Base-by-base conservation (phyloP, 495 filamentous ascomycete genomes). In the Penicillium cosmopolitanum region DNA sequence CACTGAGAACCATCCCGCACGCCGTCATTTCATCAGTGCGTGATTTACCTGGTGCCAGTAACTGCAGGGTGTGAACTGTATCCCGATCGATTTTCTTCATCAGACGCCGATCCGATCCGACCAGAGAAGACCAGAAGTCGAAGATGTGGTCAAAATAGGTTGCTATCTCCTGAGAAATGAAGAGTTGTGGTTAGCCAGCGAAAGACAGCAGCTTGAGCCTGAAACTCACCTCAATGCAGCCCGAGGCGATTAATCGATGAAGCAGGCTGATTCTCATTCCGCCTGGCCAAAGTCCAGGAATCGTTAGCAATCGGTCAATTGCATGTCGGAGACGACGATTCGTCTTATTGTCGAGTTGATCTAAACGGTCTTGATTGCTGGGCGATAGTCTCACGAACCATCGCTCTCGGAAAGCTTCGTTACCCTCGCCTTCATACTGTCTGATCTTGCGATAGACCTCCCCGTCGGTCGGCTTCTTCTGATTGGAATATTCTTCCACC, bases 231-330 rank as follows among this genome's bases (percentile, higher is more conserved):
- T 38, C 35, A 50, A 50, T 28, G 12, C 46, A 50, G 46, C 46
- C 19, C 21, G 46, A 50, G 7, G 46, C 46, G 16, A 50, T 50
- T 7, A 50, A 15, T 28, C 19, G 19, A 25, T 50, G 19, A 50
- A 50, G 46, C 19, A 50, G n/a, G 25, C 46, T 50, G 19, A 50
- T 50, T 28, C 46, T 50, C 19, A 50, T 50, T 11, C 46, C 46
- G 5, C 35, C 35, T 4, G 46, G 46, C 46, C 46, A 50, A 28
- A 50, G 46, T 16, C 46, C 46, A 15, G 19, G 46, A 23, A 50
- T 50, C 19, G n/a, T 12, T 4, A 50, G 19, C 12, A 50, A 19
- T 10, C 46, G 13, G 21, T 50, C 19, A 50, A 50, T 25, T 13
- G 46, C 46, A 13, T 19, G 21, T 8, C 46, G 46, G 16, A 50